These are phyloP conservation scores for Sphagnum tenellum DNA, from an alignment of 225 moss, liverwort and hornwort genomes.

Conservation along the genomic window DNA sequence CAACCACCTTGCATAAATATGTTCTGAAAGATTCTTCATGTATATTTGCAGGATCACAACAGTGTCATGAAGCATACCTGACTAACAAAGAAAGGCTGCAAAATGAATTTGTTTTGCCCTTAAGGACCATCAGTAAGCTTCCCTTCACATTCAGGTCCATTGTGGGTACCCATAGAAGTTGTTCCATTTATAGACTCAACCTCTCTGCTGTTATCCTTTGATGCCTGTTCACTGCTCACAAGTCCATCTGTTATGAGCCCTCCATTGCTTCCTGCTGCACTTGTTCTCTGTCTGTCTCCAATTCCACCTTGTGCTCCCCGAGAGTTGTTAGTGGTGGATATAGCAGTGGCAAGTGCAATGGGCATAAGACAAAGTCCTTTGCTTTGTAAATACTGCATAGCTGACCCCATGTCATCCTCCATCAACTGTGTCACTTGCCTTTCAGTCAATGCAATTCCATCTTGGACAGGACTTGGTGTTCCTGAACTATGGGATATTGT, in stretches of 20 bases:
- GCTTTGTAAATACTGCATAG: conserved; percentile 98
- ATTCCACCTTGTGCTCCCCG: conserved; percentile 26
- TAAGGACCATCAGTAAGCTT: conserved; percentile 2
- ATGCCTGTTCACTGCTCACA: background rate
- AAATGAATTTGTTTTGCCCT: background rate
- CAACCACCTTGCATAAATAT: no score
- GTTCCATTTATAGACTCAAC: background rate
- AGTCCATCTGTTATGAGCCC: no score
- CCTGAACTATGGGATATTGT: conserved; percentile 58
- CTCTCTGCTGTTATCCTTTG: background rate
- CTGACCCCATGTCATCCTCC: conserved; percentile 98
- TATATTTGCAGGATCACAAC: no score
- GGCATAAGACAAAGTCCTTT: conserved; percentile 97
- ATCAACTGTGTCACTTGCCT: conserved; percentile 90
- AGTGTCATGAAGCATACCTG: no score
- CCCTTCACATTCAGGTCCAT: conserved; percentile 3
- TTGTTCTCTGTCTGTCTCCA: background rate
- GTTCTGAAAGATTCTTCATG: no score
- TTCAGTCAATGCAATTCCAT: conserved; percentile 87
- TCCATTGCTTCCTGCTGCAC: conserved; percentile 1
- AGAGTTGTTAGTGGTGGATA: conserved; percentile 62
- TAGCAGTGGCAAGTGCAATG: conserved; percentile 89
- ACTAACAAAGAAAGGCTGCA: no score
- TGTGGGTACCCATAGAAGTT: background rate
- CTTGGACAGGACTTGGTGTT: conserved; percentile 47